A percentile compares a stretch with the other conserved stretches of the same genome.
phyloP scores from a whole-genome alignment of 106 monocot species.

The Triglochin maritima region DNA sequence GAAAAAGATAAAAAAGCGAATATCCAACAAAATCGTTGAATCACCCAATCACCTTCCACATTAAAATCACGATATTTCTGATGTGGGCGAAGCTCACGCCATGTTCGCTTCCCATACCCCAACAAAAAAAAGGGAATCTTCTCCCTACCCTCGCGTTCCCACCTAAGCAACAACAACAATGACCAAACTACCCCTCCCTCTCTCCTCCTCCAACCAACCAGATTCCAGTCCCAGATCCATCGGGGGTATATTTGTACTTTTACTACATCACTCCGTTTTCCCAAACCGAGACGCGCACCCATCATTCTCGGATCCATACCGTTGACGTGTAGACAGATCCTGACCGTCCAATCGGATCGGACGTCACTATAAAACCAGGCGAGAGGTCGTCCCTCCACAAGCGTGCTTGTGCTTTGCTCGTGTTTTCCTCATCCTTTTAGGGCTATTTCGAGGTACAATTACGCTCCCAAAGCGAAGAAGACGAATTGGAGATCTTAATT shows the following conservation, averaged over 20 bases:
- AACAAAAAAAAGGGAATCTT: background rate
- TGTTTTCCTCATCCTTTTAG: background rate
- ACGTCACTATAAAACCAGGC: background rate
- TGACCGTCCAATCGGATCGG: background rate
- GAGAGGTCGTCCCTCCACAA: background rate
- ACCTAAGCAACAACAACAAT: background rate
- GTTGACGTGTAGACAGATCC: background rate
- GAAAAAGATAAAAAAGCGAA: too few relatives aligned
- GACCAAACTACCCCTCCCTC: background rate
- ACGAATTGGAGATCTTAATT: background rate
- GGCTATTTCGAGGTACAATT: background rate
- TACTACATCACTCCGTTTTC: background rate
- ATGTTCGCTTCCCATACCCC: background rate
- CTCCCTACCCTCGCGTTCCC: background rate
- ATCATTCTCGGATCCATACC: background rate
- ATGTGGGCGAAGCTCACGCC: too few relatives aligned
- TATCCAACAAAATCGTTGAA: too few relatives aligned
- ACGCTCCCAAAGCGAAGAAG: background rate
- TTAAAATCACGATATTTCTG: too few relatives aligned
- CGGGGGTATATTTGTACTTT: background rate
- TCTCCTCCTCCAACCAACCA: background rate
- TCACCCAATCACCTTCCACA: too few relatives aligned
- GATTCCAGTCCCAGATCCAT: background rate
- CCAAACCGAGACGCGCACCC: background rate
- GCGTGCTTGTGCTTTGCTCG: background rate